phyloP scores from a whole-genome alignment of 352 stramenopile species.

The Pythium utonaiense region DNA sequence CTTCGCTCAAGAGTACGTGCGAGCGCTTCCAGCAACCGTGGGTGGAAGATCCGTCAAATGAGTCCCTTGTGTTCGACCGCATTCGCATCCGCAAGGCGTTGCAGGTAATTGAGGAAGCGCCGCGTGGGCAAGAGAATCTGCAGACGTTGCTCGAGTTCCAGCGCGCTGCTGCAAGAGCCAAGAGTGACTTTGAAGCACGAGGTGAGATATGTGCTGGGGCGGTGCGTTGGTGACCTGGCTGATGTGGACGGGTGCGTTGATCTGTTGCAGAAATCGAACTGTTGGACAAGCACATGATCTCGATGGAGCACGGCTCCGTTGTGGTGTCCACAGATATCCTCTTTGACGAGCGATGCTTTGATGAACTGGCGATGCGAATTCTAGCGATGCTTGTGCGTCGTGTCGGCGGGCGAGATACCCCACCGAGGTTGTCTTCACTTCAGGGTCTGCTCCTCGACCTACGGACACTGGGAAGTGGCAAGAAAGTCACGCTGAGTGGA shows the following conservation, averaged over 20 bases:
- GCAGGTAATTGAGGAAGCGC: not conserved
- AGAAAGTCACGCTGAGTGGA: constrained; percentile 61
- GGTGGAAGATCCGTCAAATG: constrained; percentile 83
- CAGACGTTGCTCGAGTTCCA: constrained; percentile 17
- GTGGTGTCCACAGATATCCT: constrained; percentile 42
- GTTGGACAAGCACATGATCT: constrained; percentile 41
- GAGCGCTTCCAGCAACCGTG: constrained; percentile 64
- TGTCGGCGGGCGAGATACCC: constrained; percentile 52
- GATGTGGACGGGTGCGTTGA: too few relatives aligned
- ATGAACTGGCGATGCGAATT: constrained; percentile 63
- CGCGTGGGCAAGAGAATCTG: not conserved
- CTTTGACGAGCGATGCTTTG: constrained; percentile 50
- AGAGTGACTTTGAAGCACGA: constrained; percentile 14
- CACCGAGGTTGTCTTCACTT: constrained; percentile 59
- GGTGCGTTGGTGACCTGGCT: not conserved
- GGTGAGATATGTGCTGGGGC: not conserved
- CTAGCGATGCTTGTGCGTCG: constrained; percentile 48
- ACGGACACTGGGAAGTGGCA: constrained; percentile 46
- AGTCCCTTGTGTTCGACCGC: constrained; percentile 71
- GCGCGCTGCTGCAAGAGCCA: constrained; percentile 13
- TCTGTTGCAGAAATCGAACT: constrained; percentile 42
- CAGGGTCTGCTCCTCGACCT: constrained; percentile 42
- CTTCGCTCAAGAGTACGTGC: constrained; percentile 63
- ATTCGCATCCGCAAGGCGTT: constrained; percentile 80
- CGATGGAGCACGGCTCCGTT: constrained; percentile 22